Conservation (phyloP, 2,329 filamentous ascomycete species). For the Colletotrichum spaethianum region DNA sequence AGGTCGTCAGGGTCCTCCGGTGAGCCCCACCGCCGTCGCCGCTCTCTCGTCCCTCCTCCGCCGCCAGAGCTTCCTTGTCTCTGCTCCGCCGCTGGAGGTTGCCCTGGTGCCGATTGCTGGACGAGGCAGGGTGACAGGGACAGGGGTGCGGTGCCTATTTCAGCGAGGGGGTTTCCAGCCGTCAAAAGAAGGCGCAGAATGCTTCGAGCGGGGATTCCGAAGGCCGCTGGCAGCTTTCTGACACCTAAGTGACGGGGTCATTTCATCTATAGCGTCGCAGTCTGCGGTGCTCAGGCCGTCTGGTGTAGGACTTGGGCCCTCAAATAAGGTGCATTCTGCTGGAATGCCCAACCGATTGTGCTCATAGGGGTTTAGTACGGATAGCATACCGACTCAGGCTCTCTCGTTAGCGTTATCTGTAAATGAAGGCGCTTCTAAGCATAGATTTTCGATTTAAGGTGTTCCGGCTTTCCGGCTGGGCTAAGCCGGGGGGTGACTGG, state of each 20-base stretch:
- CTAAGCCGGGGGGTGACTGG: neutral
- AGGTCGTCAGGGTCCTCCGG: constrained; percentile 30
- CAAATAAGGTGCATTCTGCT: neutral
- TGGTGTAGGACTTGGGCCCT: neutral
- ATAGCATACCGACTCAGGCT: neutral
- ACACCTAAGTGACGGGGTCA: neutral
- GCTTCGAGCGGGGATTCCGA: neutral
- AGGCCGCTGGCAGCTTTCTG: neutral
- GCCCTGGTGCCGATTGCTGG: constrained; percentile 15
- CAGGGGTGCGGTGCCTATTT: constrained; percentile 1
- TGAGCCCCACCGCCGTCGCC: constrained; percentile 1
- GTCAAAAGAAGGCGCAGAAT: constrained; percentile 31
- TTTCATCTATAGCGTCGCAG: neutral
- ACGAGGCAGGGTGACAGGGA: constrained; percentile 14
- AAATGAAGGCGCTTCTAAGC: neutral
- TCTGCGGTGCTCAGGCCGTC: neutral
- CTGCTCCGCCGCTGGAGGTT: neutral
- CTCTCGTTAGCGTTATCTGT: neutral
- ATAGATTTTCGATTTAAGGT: neutral
- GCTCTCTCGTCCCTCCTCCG: neutral
- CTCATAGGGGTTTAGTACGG: neutral
- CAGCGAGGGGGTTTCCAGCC: constrained; percentile 29
- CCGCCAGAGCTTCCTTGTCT: neutral
- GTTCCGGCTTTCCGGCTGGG: neutral
- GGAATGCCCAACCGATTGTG: neutral